Conservation (phyloP, 768 basidiomycete species). For the Podaxis sp. region DNA sequence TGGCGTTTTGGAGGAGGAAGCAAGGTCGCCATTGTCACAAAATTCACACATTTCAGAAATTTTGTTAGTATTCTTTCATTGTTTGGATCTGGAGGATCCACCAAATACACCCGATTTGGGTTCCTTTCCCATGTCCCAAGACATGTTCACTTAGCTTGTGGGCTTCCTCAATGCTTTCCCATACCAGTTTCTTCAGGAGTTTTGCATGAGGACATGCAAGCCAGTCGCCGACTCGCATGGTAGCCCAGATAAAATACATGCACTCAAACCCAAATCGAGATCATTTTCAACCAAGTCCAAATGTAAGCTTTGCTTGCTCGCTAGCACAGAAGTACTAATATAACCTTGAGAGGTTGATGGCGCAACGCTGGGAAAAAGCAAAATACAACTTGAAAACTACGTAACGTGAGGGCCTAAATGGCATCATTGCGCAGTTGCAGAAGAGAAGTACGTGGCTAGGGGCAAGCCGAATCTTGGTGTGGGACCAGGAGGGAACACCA, state of each 20-base stretch:
- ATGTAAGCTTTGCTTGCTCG: too few relatives aligned
- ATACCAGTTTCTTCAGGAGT: not conserved
- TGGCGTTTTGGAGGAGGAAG: constrained; percentile 87
- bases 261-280: not conserved
- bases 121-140: not conserved
- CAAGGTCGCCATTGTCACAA: constrained; percentile 67
- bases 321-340: not conserved
- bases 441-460: too few relatives aligned
- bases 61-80: not conserved
- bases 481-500: not conserved
- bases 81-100: constrained; percentile 7
- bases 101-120: constrained; percentile 1
- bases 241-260: not conserved
- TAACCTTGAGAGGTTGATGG: not conserved
- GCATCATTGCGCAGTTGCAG: not conserved
- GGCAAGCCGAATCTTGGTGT: not conserved
- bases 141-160: not conserved
- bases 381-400: not conserved
- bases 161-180: not conserved
- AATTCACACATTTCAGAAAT: not conserved
- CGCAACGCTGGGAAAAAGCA: not conserved
- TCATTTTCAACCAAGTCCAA: not conserved
- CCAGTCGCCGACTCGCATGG: too few relatives aligned
- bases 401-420: not conserved
- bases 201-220: not conserved